Percentiles rank a stretch among this genome's conserved stretches.
Conservation (phyloP, 2,329 filamentous ascomycete genomes). For the Microcyclospora tardicrescens region DNA sequence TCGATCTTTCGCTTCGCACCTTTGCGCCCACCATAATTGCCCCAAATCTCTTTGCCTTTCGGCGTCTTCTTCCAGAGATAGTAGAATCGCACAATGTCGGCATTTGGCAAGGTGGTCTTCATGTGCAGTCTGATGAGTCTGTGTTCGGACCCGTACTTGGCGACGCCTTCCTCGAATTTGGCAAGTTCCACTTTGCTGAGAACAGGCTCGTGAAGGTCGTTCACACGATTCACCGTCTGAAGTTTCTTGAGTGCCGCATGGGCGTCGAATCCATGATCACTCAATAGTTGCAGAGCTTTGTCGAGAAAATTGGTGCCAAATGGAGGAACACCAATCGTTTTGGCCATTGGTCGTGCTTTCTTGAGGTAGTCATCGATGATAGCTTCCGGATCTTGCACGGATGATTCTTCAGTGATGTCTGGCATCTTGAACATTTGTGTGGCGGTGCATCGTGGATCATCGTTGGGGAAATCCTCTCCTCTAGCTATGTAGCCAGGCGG, state of each 20-base stretch:
- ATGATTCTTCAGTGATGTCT: conserved; percentile 25
- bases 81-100: conserved; percentile 80
- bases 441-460: conserved; percentile 63
- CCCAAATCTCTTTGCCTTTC: conserved; percentile 78
- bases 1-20: conserved; percentile 67
- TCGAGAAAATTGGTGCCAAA: conserved; percentile 80
- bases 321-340: conserved; percentile 55
- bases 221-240: conserved; percentile 51
- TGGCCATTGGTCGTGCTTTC: conserved; percentile 51
- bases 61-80: conserved; percentile 97
- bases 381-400: conserved; percentile 1
- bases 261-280: conserved; percentile 56
- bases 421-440: conserved; percentile 64
- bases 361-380: conserved; percentile 63
- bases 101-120: conserved; percentile 58
- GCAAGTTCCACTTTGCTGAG: conserved; percentile 67
- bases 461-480: conserved; percentile 63
- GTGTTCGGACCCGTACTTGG: conserved; percentile 84
- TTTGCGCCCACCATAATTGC: conserved; percentile 73
- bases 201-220: conserved; percentile 72
- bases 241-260: conserved; percentile 59
- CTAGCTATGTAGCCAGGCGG: conserved; percentile 73
- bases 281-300: conserved; percentile 63
- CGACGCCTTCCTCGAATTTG: conserved; percentile 81
- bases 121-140: conserved; percentile 72